Evolutionary conservation across 345 rosid species (phyloP).

Genomic region (Eucalyptus fibrosa): DNA sequence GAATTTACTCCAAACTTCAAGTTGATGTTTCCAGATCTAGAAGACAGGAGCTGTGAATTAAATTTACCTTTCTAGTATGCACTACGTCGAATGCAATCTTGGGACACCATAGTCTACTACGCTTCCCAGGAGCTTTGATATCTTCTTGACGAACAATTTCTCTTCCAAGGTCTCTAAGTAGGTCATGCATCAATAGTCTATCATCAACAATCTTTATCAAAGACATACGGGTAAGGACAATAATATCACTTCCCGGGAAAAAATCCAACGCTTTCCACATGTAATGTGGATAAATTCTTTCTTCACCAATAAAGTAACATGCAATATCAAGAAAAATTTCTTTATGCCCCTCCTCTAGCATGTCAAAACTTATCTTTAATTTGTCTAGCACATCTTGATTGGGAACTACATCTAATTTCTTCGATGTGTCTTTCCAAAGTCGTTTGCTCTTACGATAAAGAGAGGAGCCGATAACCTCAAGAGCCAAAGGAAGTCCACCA

Average conservation of each 20-base stretch:
- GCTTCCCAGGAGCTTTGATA: background rate
- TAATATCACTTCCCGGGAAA: background rate
- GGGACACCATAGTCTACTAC: background rate
- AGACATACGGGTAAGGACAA: background rate
- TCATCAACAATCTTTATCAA: background rate
- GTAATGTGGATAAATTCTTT: background rate
- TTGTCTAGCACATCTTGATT: background rate
- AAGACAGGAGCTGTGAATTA: background rate
- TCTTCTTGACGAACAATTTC: background rate
- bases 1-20: background rate
- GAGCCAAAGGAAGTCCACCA: background rate
- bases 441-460: background rate
- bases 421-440: background rate
- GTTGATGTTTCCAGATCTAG: background rate
- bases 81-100: rapidly evolving
- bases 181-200: background rate
- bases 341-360: background rate
- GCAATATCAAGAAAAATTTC: background rate
- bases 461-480: background rate
- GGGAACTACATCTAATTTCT: background rate
- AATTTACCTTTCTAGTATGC: background rate
- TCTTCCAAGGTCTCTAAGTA: background rate
- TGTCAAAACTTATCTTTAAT: background rate
- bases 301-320: background rate
- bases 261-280: background rate